Evolutionary conservation across 23 red algal genomes (phyloP).

Genomic region (Gracilaria vermiculophylla): DNA sequence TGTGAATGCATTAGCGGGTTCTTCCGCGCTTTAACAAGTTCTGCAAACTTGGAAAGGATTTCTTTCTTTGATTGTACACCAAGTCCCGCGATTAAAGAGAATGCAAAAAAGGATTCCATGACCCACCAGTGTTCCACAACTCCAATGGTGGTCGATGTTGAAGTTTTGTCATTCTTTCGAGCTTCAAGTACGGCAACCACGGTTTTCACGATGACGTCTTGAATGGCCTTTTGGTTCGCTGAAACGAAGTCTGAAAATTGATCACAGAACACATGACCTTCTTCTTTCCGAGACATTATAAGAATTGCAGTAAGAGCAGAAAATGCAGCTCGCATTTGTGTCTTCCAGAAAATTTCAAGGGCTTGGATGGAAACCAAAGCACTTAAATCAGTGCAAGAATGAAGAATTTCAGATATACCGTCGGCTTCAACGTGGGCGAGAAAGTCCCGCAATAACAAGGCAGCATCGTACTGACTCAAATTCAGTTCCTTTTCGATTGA

Average conservation of each 20-base stretch:
- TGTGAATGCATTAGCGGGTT: neutral
- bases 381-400: neutral
- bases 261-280: neutral
- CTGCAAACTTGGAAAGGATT: slow-evolving; percentile 15
- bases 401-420: slow-evolving; percentile 28
- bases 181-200: neutral
- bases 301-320: slow-evolving; percentile 34
- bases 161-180: neutral
- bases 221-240: neutral
- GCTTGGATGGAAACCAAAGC: neutral
- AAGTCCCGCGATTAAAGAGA: neutral
- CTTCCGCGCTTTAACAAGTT: slow-evolving; percentile 1
- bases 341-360: slow-evolving; percentile 42
- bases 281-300: neutral
- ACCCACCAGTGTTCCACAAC: slow-evolving; percentile 1
- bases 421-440: slow-evolving; percentile 17
- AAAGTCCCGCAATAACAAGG: slow-evolving; percentile 42
- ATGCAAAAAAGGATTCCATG: slow-evolving; percentile 46
- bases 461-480: slow-evolving; percentile 35
- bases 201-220: neutral
- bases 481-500: slow-evolving; percentile 18
- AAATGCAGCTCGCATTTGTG: slow-evolving; percentile 24
- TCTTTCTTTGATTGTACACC: neutral
- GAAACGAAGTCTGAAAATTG: slow-evolving; percentile 18
- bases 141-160: neutral